A percentile compares a stretch with the other conserved stretches of the same genome.
These are phyloP conservation scores for Fusarium chuoi DNA, from an alignment of 2,329 filamentous ascomycete genomes.

Conservation along the genomic window DNA sequence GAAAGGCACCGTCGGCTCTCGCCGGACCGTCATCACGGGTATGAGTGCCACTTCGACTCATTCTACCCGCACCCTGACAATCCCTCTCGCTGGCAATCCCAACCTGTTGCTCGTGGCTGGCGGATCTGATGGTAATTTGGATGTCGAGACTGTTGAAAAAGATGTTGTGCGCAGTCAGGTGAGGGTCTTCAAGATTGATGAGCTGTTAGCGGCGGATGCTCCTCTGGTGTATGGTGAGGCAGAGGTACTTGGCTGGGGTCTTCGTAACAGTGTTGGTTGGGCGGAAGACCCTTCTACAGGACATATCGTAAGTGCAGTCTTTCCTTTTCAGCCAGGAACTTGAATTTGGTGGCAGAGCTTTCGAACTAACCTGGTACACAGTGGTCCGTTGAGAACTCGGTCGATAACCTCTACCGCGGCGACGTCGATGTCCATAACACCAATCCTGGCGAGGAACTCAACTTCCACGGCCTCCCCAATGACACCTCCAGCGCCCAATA, in stretches of 20 bases:
- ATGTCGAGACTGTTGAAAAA: constrained; percentile 1
- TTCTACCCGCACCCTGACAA: constrained; percentile 2
- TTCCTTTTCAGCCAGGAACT: too few relatives aligned
- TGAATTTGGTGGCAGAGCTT: accelerated
- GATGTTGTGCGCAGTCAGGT: constrained; percentile 8
- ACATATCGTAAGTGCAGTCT: background rate
- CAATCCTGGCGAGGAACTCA: constrained; percentile 11
- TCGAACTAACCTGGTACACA: background rate
- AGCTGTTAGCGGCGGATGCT: background rate
- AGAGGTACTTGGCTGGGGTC: constrained; percentile 1
- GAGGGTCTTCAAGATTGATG: constrained; percentile 1
- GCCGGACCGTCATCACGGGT: background rate
- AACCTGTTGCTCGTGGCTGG: constrained; percentile 7
- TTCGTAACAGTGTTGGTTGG: constrained; percentile 16
- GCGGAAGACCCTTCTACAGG: constrained; percentile 6
- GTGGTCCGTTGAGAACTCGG: constrained; percentile 18
- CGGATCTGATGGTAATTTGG: constrained; percentile 8
- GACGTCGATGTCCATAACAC: constrained; percentile 4
- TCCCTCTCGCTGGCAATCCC: constrained; percentile 3
- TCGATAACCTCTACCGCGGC: constrained; percentile 10
- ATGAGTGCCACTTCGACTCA: constrained; percentile 13
- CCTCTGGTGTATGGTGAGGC: background rate
- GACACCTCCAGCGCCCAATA: constrained; percentile 1
- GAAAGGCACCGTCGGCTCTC: background rate
- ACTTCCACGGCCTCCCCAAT: constrained; percentile 9